phyloP scores from a whole-genome alignment of 2,329 filamentous ascomycete genomes.

The Trichophaea hybrida region DNA sequence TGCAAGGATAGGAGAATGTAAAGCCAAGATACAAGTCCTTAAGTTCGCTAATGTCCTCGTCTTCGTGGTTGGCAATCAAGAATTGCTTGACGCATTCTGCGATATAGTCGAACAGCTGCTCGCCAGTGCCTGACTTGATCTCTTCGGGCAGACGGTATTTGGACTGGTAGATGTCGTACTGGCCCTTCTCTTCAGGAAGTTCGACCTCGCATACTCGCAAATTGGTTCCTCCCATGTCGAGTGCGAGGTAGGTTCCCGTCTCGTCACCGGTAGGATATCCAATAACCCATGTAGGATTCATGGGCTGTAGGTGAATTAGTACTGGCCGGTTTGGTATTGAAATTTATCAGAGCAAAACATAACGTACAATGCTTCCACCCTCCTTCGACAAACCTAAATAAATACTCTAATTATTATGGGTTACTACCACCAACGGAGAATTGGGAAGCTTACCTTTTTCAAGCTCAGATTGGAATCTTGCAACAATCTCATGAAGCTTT shows the following conservation, averaged over 20 bases:
- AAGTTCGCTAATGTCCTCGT: slow-evolving; percentile 44
- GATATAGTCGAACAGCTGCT: slow-evolving; percentile 90
- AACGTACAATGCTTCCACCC: slow-evolving; percentile 78
- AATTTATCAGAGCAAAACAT: neutral
- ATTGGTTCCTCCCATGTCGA: slow-evolving; percentile 96
- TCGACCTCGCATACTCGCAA: slow-evolving; percentile 87
- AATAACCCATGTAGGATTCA: slow-evolving; percentile 98
- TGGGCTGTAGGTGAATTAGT: slow-evolving; percentile 46
- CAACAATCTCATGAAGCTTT: slow-evolving; percentile 79
- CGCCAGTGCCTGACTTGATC: slow-evolving; percentile 67
- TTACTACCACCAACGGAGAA: neutral
- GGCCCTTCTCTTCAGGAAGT: slow-evolving; percentile 70
- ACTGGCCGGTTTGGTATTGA: neutral
- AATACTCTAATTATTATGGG: neutral
- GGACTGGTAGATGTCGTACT: slow-evolving; percentile 89
- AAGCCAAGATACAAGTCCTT: slow-evolving; percentile 69
- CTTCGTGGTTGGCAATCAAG: slow-evolving; percentile 67
- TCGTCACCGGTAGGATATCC: slow-evolving; percentile 74
- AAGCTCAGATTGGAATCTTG: slow-evolving; percentile 79
- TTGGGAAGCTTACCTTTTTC: slow-evolving; percentile 51
- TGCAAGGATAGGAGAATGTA: slow-evolving; percentile 91
- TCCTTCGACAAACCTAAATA: slow-evolving; percentile 60
- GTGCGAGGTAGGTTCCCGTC: slow-evolving; percentile 70
- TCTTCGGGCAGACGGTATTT: slow-evolving; percentile 93
- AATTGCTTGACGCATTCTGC: slow-evolving; percentile 86